Evolutionary conservation across 202 grass and related monocot species (phyloP).

Genomic region (Panicum hallii): DNA sequence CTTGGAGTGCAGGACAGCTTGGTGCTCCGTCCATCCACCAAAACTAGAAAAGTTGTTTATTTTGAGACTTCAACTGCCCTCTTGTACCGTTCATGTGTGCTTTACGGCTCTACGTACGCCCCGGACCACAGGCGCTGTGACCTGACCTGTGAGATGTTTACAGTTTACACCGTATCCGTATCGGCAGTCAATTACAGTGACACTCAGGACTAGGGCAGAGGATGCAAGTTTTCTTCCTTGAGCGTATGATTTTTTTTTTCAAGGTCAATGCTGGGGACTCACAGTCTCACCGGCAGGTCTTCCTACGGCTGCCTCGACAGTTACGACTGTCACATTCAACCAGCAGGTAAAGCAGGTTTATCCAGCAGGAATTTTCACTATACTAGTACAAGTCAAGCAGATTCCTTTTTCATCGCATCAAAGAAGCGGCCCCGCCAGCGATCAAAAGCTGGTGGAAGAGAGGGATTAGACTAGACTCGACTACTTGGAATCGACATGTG

Average conservation of each 20-base stretch:
- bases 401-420: slow-evolving; percentile 33
- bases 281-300: not conserved
- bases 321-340: not conserved
- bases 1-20: no score
- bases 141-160: not conserved
- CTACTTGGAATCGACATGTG: slow-evolving; percentile 19
- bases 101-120: not conserved
- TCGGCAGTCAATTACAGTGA: not conserved
- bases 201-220: not conserved
- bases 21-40: no score
- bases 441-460: not conserved
- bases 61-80: not conserved
- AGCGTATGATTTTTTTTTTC: not conserved
- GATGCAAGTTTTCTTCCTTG: not conserved
- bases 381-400: not conserved
- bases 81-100: not conserved
- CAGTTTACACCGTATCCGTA: not conserved
- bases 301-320: not conserved
- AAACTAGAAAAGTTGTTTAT: no score
- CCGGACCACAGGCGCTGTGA: not conserved
- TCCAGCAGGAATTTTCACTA: slow-evolving; percentile 22
- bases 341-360: not conserved
- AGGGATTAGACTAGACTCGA: not conserved
- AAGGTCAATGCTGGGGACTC: not conserved
- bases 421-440: not conserved